phyloP scores from a whole-genome alignment of 331 rosid genomes.

The Pyrus hybrid region DNA sequence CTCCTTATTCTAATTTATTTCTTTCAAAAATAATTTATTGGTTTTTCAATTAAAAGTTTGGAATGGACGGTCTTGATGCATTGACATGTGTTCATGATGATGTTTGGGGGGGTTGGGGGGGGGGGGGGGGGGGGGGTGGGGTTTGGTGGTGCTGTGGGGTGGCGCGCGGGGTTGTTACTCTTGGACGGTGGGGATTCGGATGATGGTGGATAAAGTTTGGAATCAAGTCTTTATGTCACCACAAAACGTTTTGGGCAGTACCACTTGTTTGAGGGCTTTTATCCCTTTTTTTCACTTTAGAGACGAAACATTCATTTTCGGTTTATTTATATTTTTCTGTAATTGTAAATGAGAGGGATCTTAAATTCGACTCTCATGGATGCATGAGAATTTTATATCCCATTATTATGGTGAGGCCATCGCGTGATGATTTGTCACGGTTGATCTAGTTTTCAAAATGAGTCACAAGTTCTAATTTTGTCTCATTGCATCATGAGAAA shows the following conservation, averaged over 20 bases:
- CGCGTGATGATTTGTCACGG: too few relatives aligned
- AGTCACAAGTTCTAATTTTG: too few relatives aligned
- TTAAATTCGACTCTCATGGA: too few relatives aligned
- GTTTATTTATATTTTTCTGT: not conserved
- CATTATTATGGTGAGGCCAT: too few relatives aligned
- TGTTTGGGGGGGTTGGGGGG: too few relatives aligned
- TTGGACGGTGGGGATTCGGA: conserved; percentile 9
- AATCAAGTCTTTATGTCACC: conserved; percentile 45
- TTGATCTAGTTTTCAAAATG: too few relatives aligned
- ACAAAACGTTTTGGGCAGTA: not conserved
- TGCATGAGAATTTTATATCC: too few relatives aligned
- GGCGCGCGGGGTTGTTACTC: too few relatives aligned
- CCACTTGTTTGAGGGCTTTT: not conserved
- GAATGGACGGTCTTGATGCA: conserved; percentile 8
- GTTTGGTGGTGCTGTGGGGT: too few relatives aligned
- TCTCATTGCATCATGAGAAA: too few relatives aligned
- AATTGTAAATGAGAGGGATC: too few relatives aligned
- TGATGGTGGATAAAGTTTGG: conserved; percentile 24
- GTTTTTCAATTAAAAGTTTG: not conserved
- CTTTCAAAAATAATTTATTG: not conserved
- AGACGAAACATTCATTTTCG: not conserved
- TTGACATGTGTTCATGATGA: not conserved
- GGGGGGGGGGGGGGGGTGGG: too few relatives aligned
- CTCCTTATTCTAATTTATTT: not conserved
- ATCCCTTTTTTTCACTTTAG: not conserved